Base-by-base conservation (phyloP, 768 basidiomycete species). In the Psilocybe cubensis region DNA sequence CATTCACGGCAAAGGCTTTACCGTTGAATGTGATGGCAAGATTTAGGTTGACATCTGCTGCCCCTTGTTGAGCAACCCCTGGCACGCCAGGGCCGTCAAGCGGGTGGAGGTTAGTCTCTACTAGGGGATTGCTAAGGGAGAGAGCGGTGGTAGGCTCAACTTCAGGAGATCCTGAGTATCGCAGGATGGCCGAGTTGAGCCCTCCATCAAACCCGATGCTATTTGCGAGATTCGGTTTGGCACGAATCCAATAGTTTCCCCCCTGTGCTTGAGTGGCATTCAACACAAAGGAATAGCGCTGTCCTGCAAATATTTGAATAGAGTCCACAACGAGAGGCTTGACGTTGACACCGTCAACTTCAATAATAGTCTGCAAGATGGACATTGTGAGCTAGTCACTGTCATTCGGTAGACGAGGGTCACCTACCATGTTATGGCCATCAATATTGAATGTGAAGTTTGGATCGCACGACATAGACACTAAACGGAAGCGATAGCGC, bases 151-250 rank as follows among this genome's bases (percentile, higher is more conserved):
- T 76, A 1, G 83, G 83, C 28, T 82, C 72, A 0, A 54, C 59
- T 7, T 35, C 43, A 1, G 70, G 57, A 1, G 79, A 79, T 21
- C 80, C 80, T 7, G 31, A 54, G 63, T 85, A 85, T n/a, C 79
- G 76, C 10, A 84, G 67, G 42, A 85, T 82, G 1, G 82, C 86
- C 9, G 79, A 83, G 65, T 83, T 86, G 21, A 80, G 57, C 18
- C 83, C 83, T 18, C 63, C 62, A 20, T 10, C 51, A 41, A 64
- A 67, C 4, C 42, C 54, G 17, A 44, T 33, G 11, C 58, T 23
- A 11, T 41, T 25, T 9, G 68, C 69, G 0, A 52, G 1, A 31
- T 72, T 75, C 3, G 76, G 74, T 14, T 72, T 61, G 0, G 74
- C 73, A 7, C 76, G 69, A 48, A 78, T 70, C 78, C 79, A 82